These are phyloP conservation scores for Phialemoniopsis sp. DNA, from an alignment of 2,329 filamentous ascomycete genomes.

Conservation along the genomic window DNA sequence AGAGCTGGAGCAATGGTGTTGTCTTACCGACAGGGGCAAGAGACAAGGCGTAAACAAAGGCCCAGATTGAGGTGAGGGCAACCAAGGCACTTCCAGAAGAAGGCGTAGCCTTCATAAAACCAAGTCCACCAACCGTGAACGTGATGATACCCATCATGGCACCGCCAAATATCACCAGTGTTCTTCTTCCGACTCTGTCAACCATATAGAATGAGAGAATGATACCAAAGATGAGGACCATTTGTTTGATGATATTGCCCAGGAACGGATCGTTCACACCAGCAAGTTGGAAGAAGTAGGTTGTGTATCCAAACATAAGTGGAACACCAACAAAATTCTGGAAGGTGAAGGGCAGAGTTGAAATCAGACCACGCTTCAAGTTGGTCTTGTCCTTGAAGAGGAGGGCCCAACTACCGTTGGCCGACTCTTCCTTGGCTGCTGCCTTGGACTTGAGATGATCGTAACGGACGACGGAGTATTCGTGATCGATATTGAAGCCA, in stretches of 20 bases:
- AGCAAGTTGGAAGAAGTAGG: constrained; percentile 16
- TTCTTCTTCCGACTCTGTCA: constrained; percentile 8
- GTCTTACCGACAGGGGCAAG: constrained; percentile 5
- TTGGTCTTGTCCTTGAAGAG: constrained; percentile 6
- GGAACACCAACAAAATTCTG: constrained; percentile 16
- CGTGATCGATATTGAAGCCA: constrained; percentile 10
- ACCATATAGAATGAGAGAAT: constrained; percentile 10
- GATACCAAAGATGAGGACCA: constrained; percentile 9
- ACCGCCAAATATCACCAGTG: constrained; percentile 2
- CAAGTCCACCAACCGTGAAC: constrained; percentile 5
- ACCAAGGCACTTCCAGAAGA: constrained; percentile 7
- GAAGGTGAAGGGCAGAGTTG: constrained; percentile 12
- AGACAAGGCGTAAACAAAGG: constrained; percentile 8
- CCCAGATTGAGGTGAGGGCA: constrained; percentile 6
- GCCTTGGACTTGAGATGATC: constrained; percentile 10
- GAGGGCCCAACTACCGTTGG: too few species aligned
- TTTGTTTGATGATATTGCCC: constrained; percentile 10
- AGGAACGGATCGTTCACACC: constrained; percentile 14
- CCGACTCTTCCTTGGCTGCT: too few species aligned
- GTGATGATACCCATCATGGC: background rate
- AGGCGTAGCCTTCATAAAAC: constrained; percentile 4
- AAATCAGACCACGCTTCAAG: constrained; percentile 12
- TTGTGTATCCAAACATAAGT: constrained; percentile 15
- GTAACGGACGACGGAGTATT: constrained; percentile 13
- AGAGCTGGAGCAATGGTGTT: too few species aligned